Conservation (phyloP, 2,329 filamentous ascomycete species). For the Exserohilum turcica region DNA sequence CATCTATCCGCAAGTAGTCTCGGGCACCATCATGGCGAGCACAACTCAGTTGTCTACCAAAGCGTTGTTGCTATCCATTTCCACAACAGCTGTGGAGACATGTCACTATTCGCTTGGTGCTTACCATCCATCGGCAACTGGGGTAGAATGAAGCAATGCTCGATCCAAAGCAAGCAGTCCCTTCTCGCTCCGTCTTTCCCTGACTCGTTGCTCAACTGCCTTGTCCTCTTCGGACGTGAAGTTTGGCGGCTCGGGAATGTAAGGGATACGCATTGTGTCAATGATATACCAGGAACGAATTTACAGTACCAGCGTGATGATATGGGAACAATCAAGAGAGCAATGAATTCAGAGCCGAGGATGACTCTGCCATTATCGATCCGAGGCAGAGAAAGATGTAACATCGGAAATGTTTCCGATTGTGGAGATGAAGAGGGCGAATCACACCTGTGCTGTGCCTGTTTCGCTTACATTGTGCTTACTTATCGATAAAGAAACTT, state of each 20-base stretch:
- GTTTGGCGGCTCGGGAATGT: conserved; percentile 57
- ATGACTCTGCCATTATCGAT: too few relatives aligned
- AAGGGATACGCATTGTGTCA: conserved; percentile 61
- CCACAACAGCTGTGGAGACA: too few relatives aligned
- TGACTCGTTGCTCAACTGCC: conserved; percentile 57
- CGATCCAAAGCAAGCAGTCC: conserved; percentile 60
- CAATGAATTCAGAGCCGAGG: too few relatives aligned
- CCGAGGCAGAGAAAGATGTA: background rate
- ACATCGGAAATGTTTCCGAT: conserved; percentile 19
- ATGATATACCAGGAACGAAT: background rate
- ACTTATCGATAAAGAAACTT: conserved; percentile 18
- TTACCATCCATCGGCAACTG: conserved; percentile 61
- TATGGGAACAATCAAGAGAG: too few relatives aligned
- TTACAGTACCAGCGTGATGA: too few relatives aligned
- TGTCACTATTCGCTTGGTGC: background rate
- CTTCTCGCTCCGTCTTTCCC: conserved; percentile 56
- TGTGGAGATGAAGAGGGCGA: background rate
- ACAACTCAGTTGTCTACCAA: too few relatives aligned
- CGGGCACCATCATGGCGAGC: too few relatives aligned
- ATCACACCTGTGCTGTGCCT: conserved; percentile 7
- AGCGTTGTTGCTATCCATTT: too few relatives aligned
- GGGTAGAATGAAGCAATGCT: conserved; percentile 60
- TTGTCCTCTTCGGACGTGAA: conserved; percentile 55
- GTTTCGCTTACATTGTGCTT: conserved; percentile 15
- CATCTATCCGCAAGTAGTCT: too few relatives aligned